Evolutionary conservation across 495 filamentous ascomycete species (phyloP).

Genomic region (Xylaria grammica): DNA sequence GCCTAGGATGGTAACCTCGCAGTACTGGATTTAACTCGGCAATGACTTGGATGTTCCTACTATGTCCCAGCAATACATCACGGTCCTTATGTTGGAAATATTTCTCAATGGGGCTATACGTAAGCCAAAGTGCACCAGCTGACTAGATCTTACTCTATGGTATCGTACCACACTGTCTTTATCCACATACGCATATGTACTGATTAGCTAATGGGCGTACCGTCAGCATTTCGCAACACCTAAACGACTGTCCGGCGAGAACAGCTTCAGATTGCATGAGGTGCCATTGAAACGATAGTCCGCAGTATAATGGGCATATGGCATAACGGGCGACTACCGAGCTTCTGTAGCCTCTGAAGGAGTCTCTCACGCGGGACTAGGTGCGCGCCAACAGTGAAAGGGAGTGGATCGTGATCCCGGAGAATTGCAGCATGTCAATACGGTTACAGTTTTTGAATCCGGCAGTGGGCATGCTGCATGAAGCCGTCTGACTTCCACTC

Average conservation of each 20-base stretch:
- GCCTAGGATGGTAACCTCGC: background rate
- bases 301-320: background rate
- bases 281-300: background rate
- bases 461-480: background rate
- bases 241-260: background rate
- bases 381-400: background rate
- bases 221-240: background rate
- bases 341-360: background rate
- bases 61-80: background rate
- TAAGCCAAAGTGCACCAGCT: background rate
- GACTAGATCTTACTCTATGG: background rate
- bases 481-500: background rate
- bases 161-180: too few species aligned
- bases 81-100: background rate
- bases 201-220: background rate
- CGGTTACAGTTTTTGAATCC: background rate
- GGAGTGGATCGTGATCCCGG: background rate
- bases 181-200: too few species aligned
- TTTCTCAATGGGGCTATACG: background rate
- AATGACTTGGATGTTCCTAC: too few species aligned
- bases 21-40: background rate
- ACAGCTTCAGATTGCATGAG: background rate
- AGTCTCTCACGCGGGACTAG: background rate
- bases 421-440: background rate
- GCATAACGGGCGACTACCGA: background rate